These are phyloP conservation scores for Oemleria cerasiformis DNA, from an alignment of 306 rosid species.

Conservation along the genomic window DNA sequence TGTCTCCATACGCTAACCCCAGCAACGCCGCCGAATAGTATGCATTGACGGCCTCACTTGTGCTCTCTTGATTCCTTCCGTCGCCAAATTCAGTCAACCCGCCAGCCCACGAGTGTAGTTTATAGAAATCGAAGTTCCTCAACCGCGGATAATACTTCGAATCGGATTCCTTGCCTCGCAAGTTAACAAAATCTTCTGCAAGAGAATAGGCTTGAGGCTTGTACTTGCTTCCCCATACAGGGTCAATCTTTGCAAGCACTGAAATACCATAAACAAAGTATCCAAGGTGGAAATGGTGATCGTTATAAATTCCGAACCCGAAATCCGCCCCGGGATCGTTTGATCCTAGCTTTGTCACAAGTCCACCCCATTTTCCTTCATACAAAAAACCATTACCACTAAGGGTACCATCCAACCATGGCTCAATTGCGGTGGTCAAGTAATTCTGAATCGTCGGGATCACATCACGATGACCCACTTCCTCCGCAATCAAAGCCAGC, in stretches of 20 bases:
- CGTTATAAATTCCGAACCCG: constrained; percentile 65
- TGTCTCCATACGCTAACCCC: constrained; percentile 58
- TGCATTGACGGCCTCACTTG: constrained; percentile 66
- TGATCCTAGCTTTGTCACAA: constrained; percentile 52
- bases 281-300: constrained; percentile 62
- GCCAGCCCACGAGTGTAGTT: constrained; percentile 70
- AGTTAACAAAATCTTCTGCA: constrained; percentile 55
- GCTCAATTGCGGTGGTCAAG: constrained; percentile 53
- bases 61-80: constrained; percentile 69
- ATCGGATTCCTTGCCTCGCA: constrained; percentile 24
- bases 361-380: constrained; percentile 68
- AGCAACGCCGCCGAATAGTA: constrained; percentile 64
- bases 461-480: constrained; percentile 38
- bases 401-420: constrained; percentile 66
- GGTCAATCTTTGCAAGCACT: constrained; percentile 57
- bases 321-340: constrained; percentile 47
- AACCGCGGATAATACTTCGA: constrained; percentile 37
- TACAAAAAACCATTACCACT: constrained; percentile 56
- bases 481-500: constrained; percentile 69
- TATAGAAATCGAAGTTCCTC: constrained; percentile 59
- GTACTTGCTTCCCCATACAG: constrained; percentile 59
- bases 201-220: constrained; percentile 57
- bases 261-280: constrained; percentile 66
- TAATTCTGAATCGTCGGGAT: constrained; percentile 43
- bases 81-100: constrained; percentile 60